Conservation (phyloP, 2,329 filamentous ascomycete genomes). For the Fusarium domesticum region DNA sequence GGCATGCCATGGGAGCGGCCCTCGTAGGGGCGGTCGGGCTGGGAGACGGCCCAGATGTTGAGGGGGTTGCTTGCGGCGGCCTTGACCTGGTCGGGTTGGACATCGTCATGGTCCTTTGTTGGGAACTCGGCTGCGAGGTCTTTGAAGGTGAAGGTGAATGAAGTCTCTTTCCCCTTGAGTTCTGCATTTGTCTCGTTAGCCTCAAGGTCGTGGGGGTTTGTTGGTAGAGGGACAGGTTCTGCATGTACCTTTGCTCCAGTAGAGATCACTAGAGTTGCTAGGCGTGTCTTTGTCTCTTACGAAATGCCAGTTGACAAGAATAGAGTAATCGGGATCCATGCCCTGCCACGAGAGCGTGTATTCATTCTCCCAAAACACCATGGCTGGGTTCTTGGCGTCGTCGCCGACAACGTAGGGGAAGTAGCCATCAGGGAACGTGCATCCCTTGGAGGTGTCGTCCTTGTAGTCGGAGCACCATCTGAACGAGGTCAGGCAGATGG, state of each 20-base stretch:
- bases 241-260: constrained; percentile 9
- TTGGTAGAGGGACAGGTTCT: not conserved
- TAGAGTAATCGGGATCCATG: constrained; percentile 13
- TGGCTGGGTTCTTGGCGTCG: constrained; percentile 9
- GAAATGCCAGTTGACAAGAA: constrained; percentile 13
- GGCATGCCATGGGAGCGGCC: constrained; percentile 7
- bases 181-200: constrained; percentile 6
- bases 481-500: constrained; percentile 20
- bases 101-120: constrained; percentile 10
- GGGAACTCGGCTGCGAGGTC: constrained; percentile 14
- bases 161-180: constrained; percentile 9
- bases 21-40: constrained; percentile 8
- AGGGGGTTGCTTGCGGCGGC: constrained; percentile 7
- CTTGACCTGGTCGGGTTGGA: constrained; percentile 15
- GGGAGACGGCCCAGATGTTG: constrained; percentile 13
- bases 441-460: constrained; percentile 11
- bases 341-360: constrained; percentile 17
- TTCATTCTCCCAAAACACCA: constrained; percentile 14
- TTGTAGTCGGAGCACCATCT: constrained; percentile 16
- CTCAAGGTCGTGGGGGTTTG: not conserved
- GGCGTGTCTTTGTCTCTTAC: constrained; percentile 10
- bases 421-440: constrained; percentile 8
- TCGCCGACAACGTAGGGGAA: constrained; percentile 5
- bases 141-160: constrained; percentile 17
- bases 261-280: constrained; percentile 11